Percentiles rank a stretch among this genome's conserved stretches.
Evolutionary conservation across 1,284 basidiomycete genomes (phyloP).

Genomic region (Apiotrichum brassicae): DNA sequence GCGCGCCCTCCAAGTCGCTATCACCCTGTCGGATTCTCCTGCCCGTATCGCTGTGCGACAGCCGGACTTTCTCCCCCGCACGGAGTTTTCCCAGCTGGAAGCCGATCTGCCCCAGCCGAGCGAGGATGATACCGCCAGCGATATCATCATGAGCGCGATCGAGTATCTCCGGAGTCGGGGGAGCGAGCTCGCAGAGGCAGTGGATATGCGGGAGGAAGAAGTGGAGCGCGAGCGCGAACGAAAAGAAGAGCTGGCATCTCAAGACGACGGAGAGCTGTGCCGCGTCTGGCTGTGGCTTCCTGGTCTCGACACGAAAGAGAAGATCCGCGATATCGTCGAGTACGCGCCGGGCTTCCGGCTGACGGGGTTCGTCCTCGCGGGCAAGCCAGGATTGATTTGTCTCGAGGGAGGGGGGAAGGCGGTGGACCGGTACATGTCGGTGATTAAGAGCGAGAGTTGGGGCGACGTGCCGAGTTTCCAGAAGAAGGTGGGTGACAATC

Average conservation of each 20-base stretch:
- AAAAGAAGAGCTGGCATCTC: too few relatives aligned
- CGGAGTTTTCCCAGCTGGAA: slow-evolving; percentile 14
- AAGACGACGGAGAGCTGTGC: slow-evolving; percentile 19
- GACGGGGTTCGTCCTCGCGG: slow-evolving; percentile 48
- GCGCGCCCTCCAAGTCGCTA: slow-evolving; percentile 1
- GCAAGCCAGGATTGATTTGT: slow-evolving; percentile 48
- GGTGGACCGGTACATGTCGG: slow-evolving; percentile 45
- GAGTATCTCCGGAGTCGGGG: slow-evolving; percentile 15
- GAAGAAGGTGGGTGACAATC: slow-evolving; percentile 39
- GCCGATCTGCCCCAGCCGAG: slow-evolving; percentile 1
- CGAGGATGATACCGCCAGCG: slow-evolving; percentile 13
- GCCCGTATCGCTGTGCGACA: slow-evolving; percentile 18
- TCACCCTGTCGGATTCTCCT: slow-evolving; percentile 1
- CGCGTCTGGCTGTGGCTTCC: slow-evolving; percentile 48
- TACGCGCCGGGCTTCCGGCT: slow-evolving; percentile 42
- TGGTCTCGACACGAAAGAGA: slow-evolving; percentile 42
- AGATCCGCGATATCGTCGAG: slow-evolving; percentile 45
- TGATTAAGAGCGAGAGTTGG: slow-evolving; percentile 49
- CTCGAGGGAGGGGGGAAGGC: slow-evolving; percentile 43
- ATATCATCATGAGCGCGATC: slow-evolving; percentile 27
- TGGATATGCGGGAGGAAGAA: neutral
- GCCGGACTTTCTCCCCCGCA: slow-evolving; percentile 21
- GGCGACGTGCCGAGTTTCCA: slow-evolving; percentile 49
- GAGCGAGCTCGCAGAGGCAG: neutral
- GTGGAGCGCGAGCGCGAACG: slow-evolving; percentile 2